phyloP scores from a whole-genome alignment of 257 asterid genomes.

The Gentiana dahurica region DNA sequence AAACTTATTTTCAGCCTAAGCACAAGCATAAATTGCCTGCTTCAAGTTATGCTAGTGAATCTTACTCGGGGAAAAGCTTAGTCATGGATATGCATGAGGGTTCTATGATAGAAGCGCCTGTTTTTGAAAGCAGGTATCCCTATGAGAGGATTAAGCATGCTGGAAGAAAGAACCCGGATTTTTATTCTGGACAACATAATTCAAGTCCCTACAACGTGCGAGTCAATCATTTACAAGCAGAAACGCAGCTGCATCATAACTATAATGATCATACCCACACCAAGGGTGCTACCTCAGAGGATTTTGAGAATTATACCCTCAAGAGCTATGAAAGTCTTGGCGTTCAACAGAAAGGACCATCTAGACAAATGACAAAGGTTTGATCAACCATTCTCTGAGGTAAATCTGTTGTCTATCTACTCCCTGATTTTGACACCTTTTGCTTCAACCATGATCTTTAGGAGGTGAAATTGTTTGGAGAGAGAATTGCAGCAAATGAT shows the following conservation, averaged over 20 bases:
- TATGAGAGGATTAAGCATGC: slow-evolving; percentile 21
- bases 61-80: slow-evolving; percentile 31
- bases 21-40: slow-evolving; percentile 23
- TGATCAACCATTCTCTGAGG: neutral
- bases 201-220: slow-evolving; percentile 18
- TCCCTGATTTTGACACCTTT: slow-evolving; percentile 15
- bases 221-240: slow-evolving; percentile 17
- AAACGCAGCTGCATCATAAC: slow-evolving; percentile 15
- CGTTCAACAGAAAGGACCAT: slow-evolving; percentile 20
- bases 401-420: slow-evolving; percentile 8
- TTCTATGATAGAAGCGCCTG: slow-evolving; percentile 25
- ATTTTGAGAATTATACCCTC: slow-evolving; percentile 18
- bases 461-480: slow-evolving; percentile 28
- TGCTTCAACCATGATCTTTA: slow-evolving; percentile 15
- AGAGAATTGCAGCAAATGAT: slow-evolving; percentile 27
- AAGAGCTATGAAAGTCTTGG: slow-evolving; percentile 21
- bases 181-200: slow-evolving; percentile 25
- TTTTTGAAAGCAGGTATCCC: slow-evolving; percentile 27
- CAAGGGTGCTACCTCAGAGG: slow-evolving; percentile 23
- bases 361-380: slow-evolving; percentile 33
- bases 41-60: slow-evolving; percentile 20
- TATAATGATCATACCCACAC: slow-evolving; percentile 14
- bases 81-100: slow-evolving; percentile 32
- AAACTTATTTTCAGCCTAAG: slow-evolving; percentile 29
- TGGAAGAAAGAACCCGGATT: slow-evolving; percentile 24